Conservation (phyloP, 495 filamentous ascomycete genomes). For the Alectoria sarmentosa region DNA sequence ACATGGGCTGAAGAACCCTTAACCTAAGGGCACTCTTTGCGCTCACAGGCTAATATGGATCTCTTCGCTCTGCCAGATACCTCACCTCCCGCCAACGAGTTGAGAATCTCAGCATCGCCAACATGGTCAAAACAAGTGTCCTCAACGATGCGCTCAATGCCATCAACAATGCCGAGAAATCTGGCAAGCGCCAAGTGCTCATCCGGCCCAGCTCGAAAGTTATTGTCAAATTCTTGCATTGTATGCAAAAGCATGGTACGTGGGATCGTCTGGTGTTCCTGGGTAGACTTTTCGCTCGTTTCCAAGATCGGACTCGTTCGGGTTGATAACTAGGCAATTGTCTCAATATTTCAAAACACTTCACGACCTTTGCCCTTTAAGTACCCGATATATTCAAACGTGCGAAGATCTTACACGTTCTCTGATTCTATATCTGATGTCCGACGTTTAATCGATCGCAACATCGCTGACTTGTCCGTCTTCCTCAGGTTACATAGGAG, state of each 20-base stretch:
- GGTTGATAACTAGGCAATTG: slow-evolving; percentile 99
- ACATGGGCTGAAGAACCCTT: slow-evolving; percentile 62
- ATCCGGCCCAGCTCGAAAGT: slow-evolving; percentile 97
- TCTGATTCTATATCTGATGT: slow-evolving; percentile 62
- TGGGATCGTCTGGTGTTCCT: slow-evolving; percentile 26
- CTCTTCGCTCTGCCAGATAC: slow-evolving; percentile 54
- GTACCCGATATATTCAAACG: slow-evolving; percentile 81
- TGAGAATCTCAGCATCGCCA: slow-evolving; percentile 82
- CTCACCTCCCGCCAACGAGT: slow-evolving; percentile 62
- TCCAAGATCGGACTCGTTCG: slow-evolving; percentile 42
- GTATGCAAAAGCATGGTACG: slow-evolving; percentile 99
- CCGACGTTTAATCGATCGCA: slow-evolving; percentile 84
- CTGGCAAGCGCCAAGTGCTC: slow-evolving; percentile 94
- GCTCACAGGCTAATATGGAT: slow-evolving; percentile 72
- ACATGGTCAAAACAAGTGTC: slow-evolving; percentile 97
- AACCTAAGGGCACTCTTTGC: slow-evolving; percentile 82
- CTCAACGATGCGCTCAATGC: slow-evolving; percentile 98
- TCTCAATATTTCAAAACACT: slow-evolving; percentile 49
- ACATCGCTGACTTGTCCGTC: slow-evolving; percentile 44
- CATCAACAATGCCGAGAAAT: slow-evolving; percentile 99
- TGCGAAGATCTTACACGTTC: slow-evolving; percentile 94
- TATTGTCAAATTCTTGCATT: slow-evolving; percentile 96
- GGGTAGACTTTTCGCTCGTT: neutral
- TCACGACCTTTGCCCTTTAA: slow-evolving; percentile 98
- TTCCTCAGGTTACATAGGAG: slow-evolving; percentile 88